Evolutionary conservation across 257 asterid genomes (phyloP).

Genomic region (Petunia axillaris): DNA sequence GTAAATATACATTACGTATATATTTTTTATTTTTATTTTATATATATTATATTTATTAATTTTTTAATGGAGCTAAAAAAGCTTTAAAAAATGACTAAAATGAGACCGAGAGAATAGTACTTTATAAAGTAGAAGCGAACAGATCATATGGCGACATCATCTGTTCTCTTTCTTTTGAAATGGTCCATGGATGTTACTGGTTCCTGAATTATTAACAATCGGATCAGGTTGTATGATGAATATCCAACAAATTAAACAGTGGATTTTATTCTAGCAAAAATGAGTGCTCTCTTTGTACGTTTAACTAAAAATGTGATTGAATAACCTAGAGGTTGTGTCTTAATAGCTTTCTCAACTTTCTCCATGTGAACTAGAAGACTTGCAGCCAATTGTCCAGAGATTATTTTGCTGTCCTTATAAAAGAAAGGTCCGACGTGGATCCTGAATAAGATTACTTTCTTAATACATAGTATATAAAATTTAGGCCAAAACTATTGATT

Average conservation of each 20-base stretch:
- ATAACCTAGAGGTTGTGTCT: not conserved
- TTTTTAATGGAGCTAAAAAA: no score
- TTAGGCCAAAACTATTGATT: no score
- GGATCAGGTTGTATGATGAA: not conserved
- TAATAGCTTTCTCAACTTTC: not conserved
- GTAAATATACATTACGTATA: no score
- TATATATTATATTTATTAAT: no score
- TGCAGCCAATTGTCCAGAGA: not conserved
- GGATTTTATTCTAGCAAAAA: not conserved
- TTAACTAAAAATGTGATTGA: not conserved
- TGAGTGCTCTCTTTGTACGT: not conserved
- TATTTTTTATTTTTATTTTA: no score
- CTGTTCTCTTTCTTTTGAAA: not conserved
- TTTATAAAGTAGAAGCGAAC: not conserved
- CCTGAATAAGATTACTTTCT: no score
- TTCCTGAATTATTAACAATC: not conserved
- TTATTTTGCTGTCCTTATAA: no score
- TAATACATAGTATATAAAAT: no score
- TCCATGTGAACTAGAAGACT: constrained; percentile 4
- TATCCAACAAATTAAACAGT: not conserved
- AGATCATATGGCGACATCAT: not conserved
- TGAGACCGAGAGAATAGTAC: no score
- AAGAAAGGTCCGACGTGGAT: no score
- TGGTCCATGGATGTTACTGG: not conserved
- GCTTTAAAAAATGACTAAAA: no score